Base-by-base conservation (phyloP, 2,329 filamentous ascomycete species). In the Fusarium coffeatum region DNA sequence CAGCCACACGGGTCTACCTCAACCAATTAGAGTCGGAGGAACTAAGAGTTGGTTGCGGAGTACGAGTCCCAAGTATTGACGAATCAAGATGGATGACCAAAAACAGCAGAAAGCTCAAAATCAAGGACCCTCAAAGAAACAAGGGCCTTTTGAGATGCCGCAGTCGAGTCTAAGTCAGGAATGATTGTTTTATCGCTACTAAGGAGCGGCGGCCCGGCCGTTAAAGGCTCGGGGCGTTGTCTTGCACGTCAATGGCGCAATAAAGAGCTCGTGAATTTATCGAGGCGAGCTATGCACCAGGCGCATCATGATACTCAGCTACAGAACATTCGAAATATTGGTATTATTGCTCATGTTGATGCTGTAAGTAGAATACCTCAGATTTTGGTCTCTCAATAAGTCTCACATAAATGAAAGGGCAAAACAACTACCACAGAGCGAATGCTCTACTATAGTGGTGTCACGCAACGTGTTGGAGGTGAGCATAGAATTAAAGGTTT, bases 361-460 rank as follows among this genome's bases (percentile, higher is more conserved):
- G 96, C 96, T 59, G 87, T 89, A 79, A 58, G 85, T 79, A 15
- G 23, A 18, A 5, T 2, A 11, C 27, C 0, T 4, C 25, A 15
- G 6, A 10, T 5, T 5, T 13, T 2, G 1, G 20, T 11, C 8
- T 3, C 3, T 43, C 3, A 6, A 6, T 7, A 8, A 23, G 55
- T 72, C 15, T 77, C 50, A 37, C 13, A 42, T 12, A 23, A 8
- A 23, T 4, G 8, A 48, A 55, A 89, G 87, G 96, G 96, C 11
- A 99, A 99, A 85, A 99, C 96, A 2, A 98, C 96, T 0, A 99
- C 96, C 0, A 98, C 96, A 6, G 96, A 99, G 88, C 94, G 96
- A 62, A 98, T 98, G 95, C 91, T 99, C 76, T 98, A 94, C 78
- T 97, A 98, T 77, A 97, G 93, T 78, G 95, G 96, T 50, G 90